phyloP scores from a whole-genome alignment of 176 grass and related monocot species.

The Aegilops bicornis region DNA sequence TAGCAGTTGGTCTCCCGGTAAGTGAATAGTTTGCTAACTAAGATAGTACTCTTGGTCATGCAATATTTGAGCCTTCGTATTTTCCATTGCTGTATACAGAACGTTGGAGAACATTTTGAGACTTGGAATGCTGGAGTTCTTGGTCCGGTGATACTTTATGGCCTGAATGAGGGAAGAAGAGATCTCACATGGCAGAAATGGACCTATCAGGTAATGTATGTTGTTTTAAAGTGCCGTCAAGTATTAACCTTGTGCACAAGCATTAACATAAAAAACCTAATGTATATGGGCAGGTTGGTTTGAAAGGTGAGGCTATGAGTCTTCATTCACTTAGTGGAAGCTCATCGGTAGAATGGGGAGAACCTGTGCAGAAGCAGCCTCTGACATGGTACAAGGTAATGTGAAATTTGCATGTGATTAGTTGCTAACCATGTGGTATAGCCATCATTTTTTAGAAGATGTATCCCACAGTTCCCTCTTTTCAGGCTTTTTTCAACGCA shows the following conservation, averaged over 20 bases:
- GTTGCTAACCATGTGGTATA: neutral
- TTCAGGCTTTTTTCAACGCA: slow-evolving; percentile 88
- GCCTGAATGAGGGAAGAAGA: slow-evolving; percentile 88
- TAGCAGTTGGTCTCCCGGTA: slow-evolving; percentile 93
- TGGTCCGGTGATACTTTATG: slow-evolving; percentile 79
- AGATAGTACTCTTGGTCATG: neutral
- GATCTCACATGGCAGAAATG: slow-evolving; percentile 99
- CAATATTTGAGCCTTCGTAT: neutral
- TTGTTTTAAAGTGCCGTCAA: neutral
- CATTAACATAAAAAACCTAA: slow-evolving; percentile 17
- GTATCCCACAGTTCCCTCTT: neutral
- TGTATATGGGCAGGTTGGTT: slow-evolving; percentile 65
- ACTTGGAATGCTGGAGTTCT: slow-evolving; percentile 99
- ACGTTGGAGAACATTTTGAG: slow-evolving; percentile 96
- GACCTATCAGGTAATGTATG: slow-evolving; percentile 76
- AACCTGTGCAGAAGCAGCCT: slow-evolving; percentile 75
- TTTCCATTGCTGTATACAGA: slow-evolving; percentile 48
- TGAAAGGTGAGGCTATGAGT: slow-evolving; percentile 85
- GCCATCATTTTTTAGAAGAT: neutral
- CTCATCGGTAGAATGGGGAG: slow-evolving; percentile 87
- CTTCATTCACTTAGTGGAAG: slow-evolving; percentile 87
- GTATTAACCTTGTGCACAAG: neutral
- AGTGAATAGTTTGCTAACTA: slow-evolving; percentile 27
- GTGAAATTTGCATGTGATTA: neutral
- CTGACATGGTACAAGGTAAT: slow-evolving; percentile 95